Conservation (phyloP, 495 filamentous ascomycete species). For the Aspergillus panamensis region DNA sequence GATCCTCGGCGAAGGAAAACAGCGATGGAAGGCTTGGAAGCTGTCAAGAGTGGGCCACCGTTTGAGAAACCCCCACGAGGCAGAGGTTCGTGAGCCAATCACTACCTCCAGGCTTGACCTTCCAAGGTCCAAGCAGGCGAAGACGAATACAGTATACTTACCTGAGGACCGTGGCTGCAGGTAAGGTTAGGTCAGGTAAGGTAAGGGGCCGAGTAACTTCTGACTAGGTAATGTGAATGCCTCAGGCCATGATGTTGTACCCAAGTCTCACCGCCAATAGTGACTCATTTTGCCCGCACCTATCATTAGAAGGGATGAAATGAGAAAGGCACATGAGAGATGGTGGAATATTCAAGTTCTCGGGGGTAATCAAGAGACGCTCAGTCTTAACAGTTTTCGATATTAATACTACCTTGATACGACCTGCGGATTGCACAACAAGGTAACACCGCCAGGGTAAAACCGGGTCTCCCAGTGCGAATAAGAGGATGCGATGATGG, state of each 20-base stretch:
- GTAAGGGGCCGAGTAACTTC: background rate
- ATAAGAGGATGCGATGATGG: constrained; percentile 12
- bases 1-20: constrained; percentile 22
- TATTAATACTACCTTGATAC: constrained; percentile 13
- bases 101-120: background rate
- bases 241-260: background rate
- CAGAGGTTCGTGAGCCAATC: constrained; percentile 12
- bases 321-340: background rate
- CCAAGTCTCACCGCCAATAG: constrained; percentile 8
- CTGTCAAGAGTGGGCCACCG: constrained; percentile 29
- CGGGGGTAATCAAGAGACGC: background rate
- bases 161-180: background rate
- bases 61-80: constrained; percentile 22
- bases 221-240: background rate
- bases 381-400: constrained; percentile 1
- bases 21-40: constrained; percentile 23
- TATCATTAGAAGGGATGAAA: background rate
- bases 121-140: constrained; percentile 1
- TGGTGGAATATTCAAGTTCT: background rate
- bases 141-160: background rate
- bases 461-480: constrained; percentile 18
- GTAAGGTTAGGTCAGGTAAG: background rate
- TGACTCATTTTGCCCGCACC: background rate
- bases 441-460: constrained; percentile 1
- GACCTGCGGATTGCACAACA: constrained; percentile 5